Conservation (phyloP, 2,329 filamentous ascomycete genomes). For the Pseudocercospora eumusae region DNA sequence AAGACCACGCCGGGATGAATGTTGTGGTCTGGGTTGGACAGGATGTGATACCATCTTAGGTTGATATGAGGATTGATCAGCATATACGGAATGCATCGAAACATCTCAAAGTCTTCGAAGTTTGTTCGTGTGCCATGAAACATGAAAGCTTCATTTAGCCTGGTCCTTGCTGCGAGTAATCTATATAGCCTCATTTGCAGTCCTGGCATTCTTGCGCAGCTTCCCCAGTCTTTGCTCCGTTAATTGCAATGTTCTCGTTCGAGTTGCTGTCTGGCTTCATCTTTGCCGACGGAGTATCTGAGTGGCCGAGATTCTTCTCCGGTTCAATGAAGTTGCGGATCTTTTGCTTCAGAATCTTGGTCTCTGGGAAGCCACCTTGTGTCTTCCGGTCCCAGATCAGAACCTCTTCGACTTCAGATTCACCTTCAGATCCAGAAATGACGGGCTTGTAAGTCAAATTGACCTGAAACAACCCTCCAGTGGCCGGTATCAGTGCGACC, state of each 20-base stretch:
- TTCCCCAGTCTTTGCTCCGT: not conserved
- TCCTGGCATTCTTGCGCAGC: conserved; percentile 16
- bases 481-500: conserved; percentile 80
- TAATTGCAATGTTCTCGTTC: not conserved
- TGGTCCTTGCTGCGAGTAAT: not conserved
- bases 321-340: conserved; percentile 83
- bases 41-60: no score
- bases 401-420: conserved; percentile 45
- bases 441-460: conserved; percentile 55
- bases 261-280: not conserved
- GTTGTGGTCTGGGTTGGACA: not conserved
- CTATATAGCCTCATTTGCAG: conserved; percentile 13
- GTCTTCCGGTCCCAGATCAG: conserved; percentile 84
- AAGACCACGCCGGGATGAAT: not conserved
- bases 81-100: no score
- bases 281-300: conserved; percentile 44
- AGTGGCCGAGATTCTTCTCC: conserved; percentile 73
- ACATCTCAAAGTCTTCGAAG: not conserved
- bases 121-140: not conserved
- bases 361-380: conserved; percentile 91
- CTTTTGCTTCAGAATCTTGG: conserved; percentile 83
- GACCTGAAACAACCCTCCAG: conserved; percentile 80
- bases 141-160: not conserved
- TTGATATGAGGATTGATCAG: no score
- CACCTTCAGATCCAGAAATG: conserved; percentile 13